These are phyloP conservation scores for Ambrosia artemisiifolia DNA, from an alignment of 129 eudicot genomes.

Conservation along the genomic window DNA sequence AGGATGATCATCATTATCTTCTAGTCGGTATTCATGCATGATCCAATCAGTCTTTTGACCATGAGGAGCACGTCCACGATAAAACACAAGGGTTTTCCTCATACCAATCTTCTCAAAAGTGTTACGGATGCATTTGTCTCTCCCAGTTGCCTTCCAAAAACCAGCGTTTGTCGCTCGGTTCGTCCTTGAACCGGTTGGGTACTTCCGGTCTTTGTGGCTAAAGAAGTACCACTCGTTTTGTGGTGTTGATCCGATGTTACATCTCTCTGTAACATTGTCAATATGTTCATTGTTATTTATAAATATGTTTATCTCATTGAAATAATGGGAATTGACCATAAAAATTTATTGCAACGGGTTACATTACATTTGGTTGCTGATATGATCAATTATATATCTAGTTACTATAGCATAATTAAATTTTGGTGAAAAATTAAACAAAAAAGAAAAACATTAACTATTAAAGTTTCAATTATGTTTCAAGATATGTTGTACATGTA, in stretches of 20 bases:
- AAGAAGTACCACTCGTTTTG: slow-evolving; percentile 48
- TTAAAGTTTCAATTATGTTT: neutral
- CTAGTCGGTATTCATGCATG: slow-evolving; percentile 42
- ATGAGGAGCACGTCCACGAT: slow-evolving; percentile 43
- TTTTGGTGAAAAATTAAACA: no score
- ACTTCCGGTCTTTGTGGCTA: slow-evolving; percentile 42
- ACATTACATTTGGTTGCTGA: no score
- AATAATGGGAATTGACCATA: no score
- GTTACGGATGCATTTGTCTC: slow-evolving; percentile 41
- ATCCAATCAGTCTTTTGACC: slow-evolving; percentile 47
- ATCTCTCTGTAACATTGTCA: slow-evolving; percentile 29
- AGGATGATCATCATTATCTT: slow-evolving; percentile 34
- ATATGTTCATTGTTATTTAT: neutral
- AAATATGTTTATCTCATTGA: no score
- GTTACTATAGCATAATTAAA: no score
- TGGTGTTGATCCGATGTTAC: slow-evolving; percentile 37
- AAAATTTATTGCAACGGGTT: no score
- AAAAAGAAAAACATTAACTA: neutral
- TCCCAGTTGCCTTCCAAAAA: slow-evolving; percentile 45
- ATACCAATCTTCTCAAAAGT: slow-evolving; percentile 34
- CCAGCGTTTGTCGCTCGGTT: slow-evolving; percentile 40
- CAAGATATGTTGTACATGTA: neutral
- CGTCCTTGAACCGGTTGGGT: slow-evolving; percentile 40
- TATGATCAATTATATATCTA: no score
- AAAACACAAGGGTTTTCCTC: slow-evolving; percentile 44